Conservation (phyloP, 441 rosid genomes). For the Cnidoscolus chayamansa region DNA sequence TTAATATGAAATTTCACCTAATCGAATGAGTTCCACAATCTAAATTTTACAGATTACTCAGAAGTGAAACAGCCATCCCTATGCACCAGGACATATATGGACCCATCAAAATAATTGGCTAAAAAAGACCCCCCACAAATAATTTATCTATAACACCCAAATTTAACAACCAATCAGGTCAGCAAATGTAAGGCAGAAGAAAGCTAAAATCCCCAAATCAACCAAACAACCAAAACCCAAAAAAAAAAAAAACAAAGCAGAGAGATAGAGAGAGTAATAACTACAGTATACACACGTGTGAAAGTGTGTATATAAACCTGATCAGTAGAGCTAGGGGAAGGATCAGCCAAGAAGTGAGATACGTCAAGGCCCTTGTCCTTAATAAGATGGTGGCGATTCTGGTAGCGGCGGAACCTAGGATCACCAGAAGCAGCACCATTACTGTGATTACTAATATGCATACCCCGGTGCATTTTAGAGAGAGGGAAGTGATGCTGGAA, state of each 20-base stretch:
- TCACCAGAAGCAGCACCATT: slow-evolving; percentile 25
- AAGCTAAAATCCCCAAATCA: slow-evolving; percentile 10
- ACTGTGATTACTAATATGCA: slow-evolving; percentile 8
- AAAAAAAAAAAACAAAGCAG: too few species aligned
- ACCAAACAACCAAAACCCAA: slow-evolving; percentile 12
- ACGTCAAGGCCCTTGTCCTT: slow-evolving; percentile 51
- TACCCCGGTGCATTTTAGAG: slow-evolving; percentile 60
- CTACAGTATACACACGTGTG: not conserved
- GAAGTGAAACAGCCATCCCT: not conserved
- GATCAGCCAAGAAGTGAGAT: slow-evolving; percentile 62
- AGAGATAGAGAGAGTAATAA: not conserved
- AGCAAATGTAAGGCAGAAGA: not conserved
- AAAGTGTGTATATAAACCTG: slow-evolving; percentile 40
- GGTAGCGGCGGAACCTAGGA: slow-evolving; percentile 44
- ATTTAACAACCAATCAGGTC: slow-evolving; percentile 1
- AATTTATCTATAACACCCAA: not conserved
- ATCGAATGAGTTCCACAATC: slow-evolving; percentile 12
- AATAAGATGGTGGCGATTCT: slow-evolving; percentile 34
- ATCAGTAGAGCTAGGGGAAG: slow-evolving; percentile 65
- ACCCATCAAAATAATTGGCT: slow-evolving; percentile 16
- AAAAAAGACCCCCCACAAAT: not conserved
- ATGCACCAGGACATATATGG: slow-evolving; percentile 5
- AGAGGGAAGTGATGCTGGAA: slow-evolving; percentile 50
- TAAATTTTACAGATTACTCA: slow-evolving; percentile 13
- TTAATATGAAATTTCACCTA: slow-evolving; percentile 6